Evolutionary conservation across 805 yeast genomes (phyloP).

Genomic region (Lachancea sp.): DNA sequence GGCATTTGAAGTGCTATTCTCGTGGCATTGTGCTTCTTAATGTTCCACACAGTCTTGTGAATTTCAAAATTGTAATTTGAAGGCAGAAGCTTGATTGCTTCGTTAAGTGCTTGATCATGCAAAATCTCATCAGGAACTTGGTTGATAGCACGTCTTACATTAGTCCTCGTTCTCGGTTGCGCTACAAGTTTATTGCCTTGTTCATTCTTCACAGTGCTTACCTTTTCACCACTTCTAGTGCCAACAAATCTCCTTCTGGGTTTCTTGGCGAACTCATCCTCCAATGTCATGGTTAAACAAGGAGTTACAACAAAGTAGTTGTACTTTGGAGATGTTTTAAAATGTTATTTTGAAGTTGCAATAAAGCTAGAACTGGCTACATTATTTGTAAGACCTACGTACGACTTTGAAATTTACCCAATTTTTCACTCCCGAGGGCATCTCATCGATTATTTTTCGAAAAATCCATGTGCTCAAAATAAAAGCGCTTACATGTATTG

Average conservation of each 20-base stretch:
- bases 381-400: no score
- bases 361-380: no score
- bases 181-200: conserved; percentile 23
- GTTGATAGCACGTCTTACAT: conserved; percentile 58
- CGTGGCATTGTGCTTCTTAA: conserved; percentile 63
- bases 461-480: no score
- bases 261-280: not conserved
- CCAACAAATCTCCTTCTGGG: conserved; percentile 62
- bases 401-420: no score
- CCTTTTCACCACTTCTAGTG: conserved; percentile 29
- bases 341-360: no score
- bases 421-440: not conserved
- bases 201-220: conserved; percentile 22
- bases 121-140: conserved; percentile 86
- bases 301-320: not conserved
- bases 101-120: conserved; percentile 73
- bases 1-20: conserved; percentile 96
- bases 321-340: not conserved
- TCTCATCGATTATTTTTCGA: no score
- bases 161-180: conserved; percentile 28
- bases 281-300: no score
- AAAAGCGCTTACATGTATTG: no score
- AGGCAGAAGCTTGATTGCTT: conserved; percentile 76
- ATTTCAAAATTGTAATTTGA: conserved; percentile 92
- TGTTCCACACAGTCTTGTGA: conserved; percentile 93